Evolutionary conservation across 2,329 filamentous ascomycete genomes (phyloP).

Genomic region (Scopulariopsis brevicaulis): DNA sequence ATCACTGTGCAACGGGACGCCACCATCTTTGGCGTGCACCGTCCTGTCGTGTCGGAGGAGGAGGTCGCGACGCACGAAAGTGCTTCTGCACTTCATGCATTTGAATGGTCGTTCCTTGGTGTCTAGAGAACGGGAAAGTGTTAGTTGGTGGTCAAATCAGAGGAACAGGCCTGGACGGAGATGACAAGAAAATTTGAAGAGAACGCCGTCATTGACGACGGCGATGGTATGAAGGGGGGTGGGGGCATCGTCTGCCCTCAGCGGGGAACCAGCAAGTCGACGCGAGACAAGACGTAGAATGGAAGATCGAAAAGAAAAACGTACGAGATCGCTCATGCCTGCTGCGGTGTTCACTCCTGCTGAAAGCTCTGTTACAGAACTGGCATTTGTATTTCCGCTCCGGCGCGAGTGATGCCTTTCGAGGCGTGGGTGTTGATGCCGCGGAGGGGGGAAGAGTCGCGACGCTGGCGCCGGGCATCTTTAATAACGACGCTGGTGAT

Average conservation of each 20-base stretch:
- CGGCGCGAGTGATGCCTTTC: constrained; percentile 66
- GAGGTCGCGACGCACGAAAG: constrained; percentile 93
- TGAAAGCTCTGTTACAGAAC: constrained; percentile 96
- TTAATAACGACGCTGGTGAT: constrained; percentile 21
- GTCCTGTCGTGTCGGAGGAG: constrained; percentile 95
- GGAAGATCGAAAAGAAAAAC: constrained; percentile 29
- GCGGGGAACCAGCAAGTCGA: background rate
- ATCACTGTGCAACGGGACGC: constrained; percentile 86
- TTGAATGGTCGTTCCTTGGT: constrained; percentile 99
- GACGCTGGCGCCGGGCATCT: constrained; percentile 62
- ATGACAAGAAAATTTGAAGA: background rate
- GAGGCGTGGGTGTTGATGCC: constrained; percentile 58
- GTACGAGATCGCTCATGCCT: constrained; percentile 96
- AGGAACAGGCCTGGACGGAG: background rate
- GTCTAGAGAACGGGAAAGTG: constrained; percentile 41
- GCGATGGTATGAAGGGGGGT: background rate
- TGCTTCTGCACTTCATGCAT: constrained; percentile 95
- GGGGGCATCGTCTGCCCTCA: background rate
- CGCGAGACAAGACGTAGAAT: background rate
- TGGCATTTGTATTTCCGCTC: constrained; percentile 99
- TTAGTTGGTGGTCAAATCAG: constrained; percentile 1
- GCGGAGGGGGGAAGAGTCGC: constrained; percentile 52
- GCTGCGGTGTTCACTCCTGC: constrained; percentile 91
- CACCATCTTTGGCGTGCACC: constrained; percentile 96
- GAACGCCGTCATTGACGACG: background rate